Percentiles rank a stretch among this genome's conserved stretches.
phyloP scores from a whole-genome alignment of 768 basidiomycete genomes.

The Suillus occidentalis region DNA sequence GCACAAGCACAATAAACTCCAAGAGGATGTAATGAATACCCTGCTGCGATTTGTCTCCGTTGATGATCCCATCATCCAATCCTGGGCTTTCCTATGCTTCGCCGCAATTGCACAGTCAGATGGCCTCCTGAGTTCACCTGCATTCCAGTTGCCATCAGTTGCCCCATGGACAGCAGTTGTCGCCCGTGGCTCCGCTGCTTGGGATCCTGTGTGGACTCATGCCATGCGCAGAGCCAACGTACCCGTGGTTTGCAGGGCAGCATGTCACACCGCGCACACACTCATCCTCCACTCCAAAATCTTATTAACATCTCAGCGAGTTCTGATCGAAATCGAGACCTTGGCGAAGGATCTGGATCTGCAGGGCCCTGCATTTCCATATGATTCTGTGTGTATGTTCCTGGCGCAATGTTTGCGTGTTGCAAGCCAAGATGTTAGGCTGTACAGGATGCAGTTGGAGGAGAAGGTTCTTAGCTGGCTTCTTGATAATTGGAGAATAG shows the following conservation, averaged over 20 bases:
- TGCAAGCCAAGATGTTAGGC: slow-evolving; percentile 75
- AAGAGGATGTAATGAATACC: slow-evolving; percentile 51
- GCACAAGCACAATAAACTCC: slow-evolving; percentile 57
- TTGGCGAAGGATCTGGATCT: slow-evolving; percentile 83
- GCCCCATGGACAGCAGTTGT: background rate
- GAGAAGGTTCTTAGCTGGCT: slow-evolving; percentile 87
- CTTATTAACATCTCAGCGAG: slow-evolving; percentile 53
- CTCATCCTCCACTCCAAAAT: slow-evolving; percentile 46
- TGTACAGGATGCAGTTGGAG: slow-evolving; percentile 84
- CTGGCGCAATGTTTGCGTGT: slow-evolving; percentile 66
- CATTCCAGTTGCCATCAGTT: slow-evolving; percentile 6
- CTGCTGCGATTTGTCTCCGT: slow-evolving; percentile 62
- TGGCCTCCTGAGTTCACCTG: slow-evolving; percentile 12
- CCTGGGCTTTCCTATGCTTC: slow-evolving; percentile 83
- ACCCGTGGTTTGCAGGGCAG: slow-evolving; percentile 73
- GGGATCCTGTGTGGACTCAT: slow-evolving; percentile 83
- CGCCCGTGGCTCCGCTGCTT: slow-evolving; percentile 40
- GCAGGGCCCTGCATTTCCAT: slow-evolving; percentile 86
- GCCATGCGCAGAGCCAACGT: slow-evolving; percentile 72
- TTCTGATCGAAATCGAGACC: slow-evolving; percentile 73
- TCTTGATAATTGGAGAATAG: slow-evolving; percentile 62
- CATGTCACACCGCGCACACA: slow-evolving; percentile 65
- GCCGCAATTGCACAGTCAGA: slow-evolving; percentile 67
- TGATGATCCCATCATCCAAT: slow-evolving; percentile 67
- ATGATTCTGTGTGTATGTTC: slow-evolving; percentile 88